A percentile compares a stretch with the other conserved stretches of the same genome.
These are phyloP conservation scores for Fusarium azukiicola DNA, from an alignment of 2,329 filamentous ascomycete genomes.

Conservation along the genomic window DNA sequence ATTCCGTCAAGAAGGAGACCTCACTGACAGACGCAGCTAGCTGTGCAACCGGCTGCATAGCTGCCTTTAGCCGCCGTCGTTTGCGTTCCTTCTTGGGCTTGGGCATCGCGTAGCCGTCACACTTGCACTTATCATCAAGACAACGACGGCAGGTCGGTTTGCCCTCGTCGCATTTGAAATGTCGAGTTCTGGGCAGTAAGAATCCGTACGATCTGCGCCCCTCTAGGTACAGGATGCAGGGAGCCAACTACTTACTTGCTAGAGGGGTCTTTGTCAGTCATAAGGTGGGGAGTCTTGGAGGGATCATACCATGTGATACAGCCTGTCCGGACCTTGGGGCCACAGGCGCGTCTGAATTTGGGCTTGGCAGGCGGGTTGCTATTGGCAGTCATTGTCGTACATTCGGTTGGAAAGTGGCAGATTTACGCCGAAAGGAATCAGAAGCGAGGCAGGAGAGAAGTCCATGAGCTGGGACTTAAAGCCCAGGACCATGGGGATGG, in stretches of 20 bases:
- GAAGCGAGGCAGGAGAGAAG: background rate
- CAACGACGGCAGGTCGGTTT: background rate
- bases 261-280: background rate
- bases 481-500: too few relatives aligned
- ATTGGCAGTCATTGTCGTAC: background rate
- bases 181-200: background rate
- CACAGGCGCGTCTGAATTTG: background rate
- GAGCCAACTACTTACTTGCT: background rate
- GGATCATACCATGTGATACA: conserved; percentile 2
- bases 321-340: background rate
- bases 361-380: background rate
- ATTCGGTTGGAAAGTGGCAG: background rate
- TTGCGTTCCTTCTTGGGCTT: conserved; percentile 6
- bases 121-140: background rate
- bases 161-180: conserved; percentile 14
- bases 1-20: background rate
- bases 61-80: background rate
- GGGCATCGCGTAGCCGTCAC: conserved; percentile 8
- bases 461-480: too few relatives aligned
- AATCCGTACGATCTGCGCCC: too few relatives aligned
- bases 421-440: background rate
- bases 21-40: background rate
- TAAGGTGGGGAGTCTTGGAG: background rate
- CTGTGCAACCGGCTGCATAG: background rate
- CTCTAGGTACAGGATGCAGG: too few relatives aligned